These are phyloP conservation scores for Dryas alaskensis DNA, from an alignment of 306 rosid species.

Conservation along the genomic window DNA sequence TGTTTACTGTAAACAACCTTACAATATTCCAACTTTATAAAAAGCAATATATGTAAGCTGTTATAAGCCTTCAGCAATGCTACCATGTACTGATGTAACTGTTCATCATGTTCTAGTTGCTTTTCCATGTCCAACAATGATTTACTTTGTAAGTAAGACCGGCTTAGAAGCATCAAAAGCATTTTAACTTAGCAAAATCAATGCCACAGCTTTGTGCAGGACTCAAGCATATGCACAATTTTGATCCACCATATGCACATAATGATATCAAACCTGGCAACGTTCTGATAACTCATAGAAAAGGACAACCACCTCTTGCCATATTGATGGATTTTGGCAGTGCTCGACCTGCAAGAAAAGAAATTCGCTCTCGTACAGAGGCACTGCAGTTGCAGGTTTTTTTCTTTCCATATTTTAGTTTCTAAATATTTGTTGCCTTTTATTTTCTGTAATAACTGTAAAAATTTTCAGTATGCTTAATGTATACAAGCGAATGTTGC, in stretches of 20 bases:
- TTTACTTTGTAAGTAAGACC: constrained; percentile 2
- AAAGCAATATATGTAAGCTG: background rate
- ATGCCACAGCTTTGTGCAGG: constrained; percentile 90
- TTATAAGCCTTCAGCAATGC: background rate
- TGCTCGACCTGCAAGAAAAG: constrained; percentile 85
- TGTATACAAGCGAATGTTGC: background rate
- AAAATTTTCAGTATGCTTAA: background rate
- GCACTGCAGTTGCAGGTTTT: constrained; percentile 94
- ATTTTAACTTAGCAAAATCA: constrained; percentile 34
- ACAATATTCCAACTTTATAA: background rate
- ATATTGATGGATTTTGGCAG: constrained; percentile 99
- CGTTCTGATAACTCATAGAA: constrained; percentile 72
- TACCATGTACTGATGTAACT: background rate
- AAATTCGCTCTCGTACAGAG: constrained; percentile 73
- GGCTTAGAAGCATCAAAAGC: constrained; percentile 10
- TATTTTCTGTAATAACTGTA: background rate
- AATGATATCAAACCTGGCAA: constrained; percentile 98
- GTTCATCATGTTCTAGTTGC: background rate
- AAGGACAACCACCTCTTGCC: constrained; percentile 81
- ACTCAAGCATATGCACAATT: constrained; percentile 90
- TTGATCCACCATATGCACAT: constrained; percentile 95
- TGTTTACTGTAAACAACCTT: background rate
- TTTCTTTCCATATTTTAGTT: background rate
- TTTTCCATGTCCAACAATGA: constrained; percentile 1
- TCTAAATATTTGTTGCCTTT: background rate